Percentiles rank a stretch among this genome's conserved stretches.
Conservation (phyloP, 352 stramenopile genomes). For the Phytophthora macrochlamydospora region DNA sequence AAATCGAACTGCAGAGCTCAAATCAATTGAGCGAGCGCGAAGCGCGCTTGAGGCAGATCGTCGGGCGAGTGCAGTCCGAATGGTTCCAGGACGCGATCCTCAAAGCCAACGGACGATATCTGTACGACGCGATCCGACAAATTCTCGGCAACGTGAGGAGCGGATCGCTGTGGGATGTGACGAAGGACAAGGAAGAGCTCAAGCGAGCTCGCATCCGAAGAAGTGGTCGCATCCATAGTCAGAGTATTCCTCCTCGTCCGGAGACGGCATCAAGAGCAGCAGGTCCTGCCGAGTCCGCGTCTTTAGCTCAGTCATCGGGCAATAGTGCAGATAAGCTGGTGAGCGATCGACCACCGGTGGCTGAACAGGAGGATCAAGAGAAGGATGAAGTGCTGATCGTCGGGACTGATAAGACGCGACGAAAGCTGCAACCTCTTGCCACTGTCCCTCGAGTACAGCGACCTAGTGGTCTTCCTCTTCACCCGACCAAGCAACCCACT, state of each 20-base stretch:
- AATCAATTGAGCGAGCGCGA: constrained; percentile 26
- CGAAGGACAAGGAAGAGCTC: constrained; percentile 30
- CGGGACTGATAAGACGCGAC: constrained; percentile 24
- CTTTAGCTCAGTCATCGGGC: constrained; percentile 11
- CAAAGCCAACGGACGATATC: constrained; percentile 33
- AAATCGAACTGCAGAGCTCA: constrained; percentile 8
- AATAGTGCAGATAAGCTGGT: constrained; percentile 17
- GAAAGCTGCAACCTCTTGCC: constrained; percentile 26
- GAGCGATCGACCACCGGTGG: constrained; percentile 17
- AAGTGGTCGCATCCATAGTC: constrained; percentile 13
- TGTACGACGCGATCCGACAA: constrained; percentile 41
- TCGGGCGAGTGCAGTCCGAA: constrained; percentile 35
- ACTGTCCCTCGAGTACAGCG: constrained; percentile 4
- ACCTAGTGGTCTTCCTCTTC: constrained; percentile 17
- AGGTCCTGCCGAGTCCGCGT: neutral
- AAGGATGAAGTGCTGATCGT: constrained; percentile 14
- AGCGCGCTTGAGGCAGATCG: constrained; percentile 31
- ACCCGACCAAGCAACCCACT: constrained; percentile 12
- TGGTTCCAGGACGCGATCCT: constrained; percentile 48
- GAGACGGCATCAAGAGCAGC: constrained; percentile 8
- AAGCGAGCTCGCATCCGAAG: constrained; percentile 7
- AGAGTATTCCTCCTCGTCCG: constrained; percentile 12
- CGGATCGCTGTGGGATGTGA: constrained; percentile 25
- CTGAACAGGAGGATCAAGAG: constrained; percentile 21
- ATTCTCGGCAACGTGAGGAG: constrained; percentile 19